Base-by-base conservation (phyloP, 805 yeast genomes). In the Kodamaea kaohsiungensis region DNA sequence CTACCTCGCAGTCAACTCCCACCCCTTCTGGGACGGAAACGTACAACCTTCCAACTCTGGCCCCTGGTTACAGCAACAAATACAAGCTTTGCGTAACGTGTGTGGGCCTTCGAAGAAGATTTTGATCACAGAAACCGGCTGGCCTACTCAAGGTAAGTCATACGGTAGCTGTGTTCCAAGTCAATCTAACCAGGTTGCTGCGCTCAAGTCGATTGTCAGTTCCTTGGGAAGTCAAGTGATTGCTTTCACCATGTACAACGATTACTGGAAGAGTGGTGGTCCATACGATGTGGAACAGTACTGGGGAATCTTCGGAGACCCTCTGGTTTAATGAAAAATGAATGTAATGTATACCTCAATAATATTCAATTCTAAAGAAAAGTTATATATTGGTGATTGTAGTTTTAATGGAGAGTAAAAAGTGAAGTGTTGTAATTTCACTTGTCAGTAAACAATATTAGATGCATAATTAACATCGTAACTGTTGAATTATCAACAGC, bases 1-100 rank as follows among this genome's bases (percentile, higher is more conserved):
- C 66, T 84, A 81, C 68, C 71, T 84, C 59, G 88, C 89, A 10
- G 88, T 84, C 45, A 85, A 85, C 71, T 79, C 83, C 49, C 89
- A 85, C 67, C 86, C 90, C 48, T 85, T 70, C 75, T 85, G 85
- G 81, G 85, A 81, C 61, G 87, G 86, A 53, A 64, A 69, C 22
- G 80, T 79, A 17, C 65, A 65, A 27, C 83, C 89, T 18, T 68
- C 71, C 3, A 68, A 81, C 56, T 70, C 87, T 0, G 89, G 88
- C 46, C 50, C 80, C 2, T 85, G 81, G 80, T 69, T 85, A 55
- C 60, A 71, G 58, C 59, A 62, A 17, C 86, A 84, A 61, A 80
- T 84, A 46, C 58, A 71, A 3, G 64, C 69, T 58, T 71, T 85
- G 54, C 69, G 76, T 60, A 57, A 66, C 43, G 68, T 65, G 17